A percentile compares a stretch with the other conserved stretches of the same genome.
Evolutionary conservation across 495 filamentous ascomycete species (phyloP).

Genomic region (Neurospora tetraspora): DNA sequence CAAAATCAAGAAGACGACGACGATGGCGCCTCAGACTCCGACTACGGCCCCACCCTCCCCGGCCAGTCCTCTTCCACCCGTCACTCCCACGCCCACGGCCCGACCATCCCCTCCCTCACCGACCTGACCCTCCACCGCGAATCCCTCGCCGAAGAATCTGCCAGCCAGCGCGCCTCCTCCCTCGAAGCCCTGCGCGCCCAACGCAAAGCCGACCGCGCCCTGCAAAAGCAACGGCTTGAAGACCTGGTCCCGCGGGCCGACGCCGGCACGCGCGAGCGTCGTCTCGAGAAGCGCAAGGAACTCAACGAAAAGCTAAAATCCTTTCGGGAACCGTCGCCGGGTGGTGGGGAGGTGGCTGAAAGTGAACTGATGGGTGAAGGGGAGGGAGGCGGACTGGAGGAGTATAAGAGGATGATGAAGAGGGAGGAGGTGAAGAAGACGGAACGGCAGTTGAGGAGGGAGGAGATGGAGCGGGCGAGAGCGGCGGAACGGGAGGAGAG

Average conservation of each 20-base stretch:
- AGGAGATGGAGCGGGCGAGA: constrained; percentile 51
- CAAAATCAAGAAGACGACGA: constrained; percentile 31
- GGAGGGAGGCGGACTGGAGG: constrained; percentile 38
- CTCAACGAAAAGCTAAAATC: constrained; percentile 46
- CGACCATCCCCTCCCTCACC: constrained; percentile 61
- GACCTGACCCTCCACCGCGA: constrained; percentile 60
- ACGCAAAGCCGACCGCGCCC: constrained; percentile 50
- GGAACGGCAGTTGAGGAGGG: constrained; percentile 55
- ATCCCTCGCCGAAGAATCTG: constrained; percentile 37
- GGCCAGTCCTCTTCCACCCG: constrained; percentile 1
- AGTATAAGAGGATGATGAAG: constrained; percentile 45
- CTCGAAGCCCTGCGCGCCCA: constrained; percentile 47
- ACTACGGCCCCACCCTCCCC: constrained; percentile 64
- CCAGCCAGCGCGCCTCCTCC: constrained; percentile 20
- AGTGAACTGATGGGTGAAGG: constrained; percentile 52
- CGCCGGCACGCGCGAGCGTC: constrained; percentile 72
- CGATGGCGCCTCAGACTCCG: constrained; percentile 49
- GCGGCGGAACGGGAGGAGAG: constrained; percentile 55
- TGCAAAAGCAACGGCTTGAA: constrained; percentile 56
- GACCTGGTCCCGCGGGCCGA: constrained; percentile 79
- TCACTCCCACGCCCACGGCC: constrained; percentile 41
- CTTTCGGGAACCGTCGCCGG: constrained; percentile 51
- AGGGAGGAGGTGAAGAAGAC: constrained; percentile 48
- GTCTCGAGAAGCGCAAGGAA: constrained; percentile 66
- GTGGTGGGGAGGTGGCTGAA: constrained; percentile 46